phyloP scores from a whole-genome alignment of 2,329 filamentous ascomycete species.

The Ophiocordyceps sinensis region DNA sequence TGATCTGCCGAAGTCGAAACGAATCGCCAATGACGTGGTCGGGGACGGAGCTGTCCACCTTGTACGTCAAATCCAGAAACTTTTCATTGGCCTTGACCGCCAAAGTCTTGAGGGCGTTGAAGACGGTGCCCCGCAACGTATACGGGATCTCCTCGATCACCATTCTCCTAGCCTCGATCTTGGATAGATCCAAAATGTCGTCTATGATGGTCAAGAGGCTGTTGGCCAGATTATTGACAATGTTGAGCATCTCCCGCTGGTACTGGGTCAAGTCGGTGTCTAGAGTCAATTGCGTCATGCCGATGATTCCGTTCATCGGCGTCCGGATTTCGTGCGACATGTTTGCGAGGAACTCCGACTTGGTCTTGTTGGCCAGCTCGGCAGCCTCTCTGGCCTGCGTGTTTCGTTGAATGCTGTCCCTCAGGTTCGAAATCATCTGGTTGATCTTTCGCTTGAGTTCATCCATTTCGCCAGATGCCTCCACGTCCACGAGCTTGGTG shows the following conservation, averaged over 20 bases:
- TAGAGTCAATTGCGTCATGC: constrained; percentile 92
- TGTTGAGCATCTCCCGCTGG: constrained; percentile 96
- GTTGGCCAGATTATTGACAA: constrained; percentile 92
- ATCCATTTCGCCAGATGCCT: constrained; percentile 97
- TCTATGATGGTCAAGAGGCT: constrained; percentile 96
- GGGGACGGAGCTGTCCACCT: constrained; percentile 83
- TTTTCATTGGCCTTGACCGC: constrained; percentile 98
- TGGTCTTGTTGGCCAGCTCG: constrained; percentile 93
- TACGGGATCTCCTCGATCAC: constrained; percentile 97
- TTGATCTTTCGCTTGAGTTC: constrained; percentile 99
- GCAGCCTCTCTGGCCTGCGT: constrained; percentile 91
- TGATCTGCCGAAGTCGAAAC: constrained; percentile 91
- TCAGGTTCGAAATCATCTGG: constrained; percentile 91
- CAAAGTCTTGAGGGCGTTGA: constrained; percentile 91
- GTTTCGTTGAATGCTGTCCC: constrained; percentile 93
- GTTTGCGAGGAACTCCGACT: constrained; percentile 95
- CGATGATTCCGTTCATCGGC: constrained; percentile 94
- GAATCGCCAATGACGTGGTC: constrained; percentile 94
- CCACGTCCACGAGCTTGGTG: constrained; percentile 89
- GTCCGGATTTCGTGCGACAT: constrained; percentile 99
- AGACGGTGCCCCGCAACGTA: constrained; percentile 83
- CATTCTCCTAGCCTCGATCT: constrained; percentile 93
- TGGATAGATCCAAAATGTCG: constrained; percentile 58
- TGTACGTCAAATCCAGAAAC: constrained; percentile 81
- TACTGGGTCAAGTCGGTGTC: constrained; percentile 92